Evolutionary conservation across 2,329 filamentous ascomycete genomes (phyloP), one percentile per base, ranked within the genome.

Genomic region (Fusarium sarcochroum): DNA sequence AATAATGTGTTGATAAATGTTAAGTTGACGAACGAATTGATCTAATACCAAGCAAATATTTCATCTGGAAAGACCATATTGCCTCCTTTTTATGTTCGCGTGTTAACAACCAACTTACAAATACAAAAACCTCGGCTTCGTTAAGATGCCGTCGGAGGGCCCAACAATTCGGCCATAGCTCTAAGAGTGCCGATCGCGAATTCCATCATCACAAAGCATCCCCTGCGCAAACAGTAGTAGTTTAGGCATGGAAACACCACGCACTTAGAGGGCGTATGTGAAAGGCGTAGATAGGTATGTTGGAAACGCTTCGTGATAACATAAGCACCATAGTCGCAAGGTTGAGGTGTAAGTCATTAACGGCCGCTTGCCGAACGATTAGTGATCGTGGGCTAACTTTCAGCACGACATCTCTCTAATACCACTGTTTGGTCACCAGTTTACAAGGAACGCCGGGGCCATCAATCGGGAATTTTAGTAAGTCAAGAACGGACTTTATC

Each of bases 391-490:
- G 23, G 5, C 14, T 21, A 21, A 30, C 13, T 40, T 14, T 13
- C 4, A 27, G 6, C 34, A 35, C 34, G 34, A 35, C 34, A 35
- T 35, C 6, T 17, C 34, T 35, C 17, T 15, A 35, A 17, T 17
- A 10, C 34, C 34, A 15, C 34, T 2, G 25, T 27, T 30, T 30
- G 27, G 27, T 13, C 27, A 11, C 27, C 13, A 5, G 27, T 13
- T 30, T 30, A 30, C 27, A 30, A 30, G 27, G 27, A 30, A 30
- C 27, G 10, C 4, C 10, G 27, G 27, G 27, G 23, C 34, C 15
- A n/a, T 9, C 20, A 5, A 40, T 10, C 58, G 59, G 58, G 20
- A 21, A 15, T 35, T 4, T 63, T 63, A 45, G 15, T 63, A 48
- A 63, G 21, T 32, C 10, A 8, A 25, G 7, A 48, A 18, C 18